These are phyloP conservation scores for Pluteus cervinus DNA, from an alignment of 768 basidiomycete species.

Conservation along the genomic window DNA sequence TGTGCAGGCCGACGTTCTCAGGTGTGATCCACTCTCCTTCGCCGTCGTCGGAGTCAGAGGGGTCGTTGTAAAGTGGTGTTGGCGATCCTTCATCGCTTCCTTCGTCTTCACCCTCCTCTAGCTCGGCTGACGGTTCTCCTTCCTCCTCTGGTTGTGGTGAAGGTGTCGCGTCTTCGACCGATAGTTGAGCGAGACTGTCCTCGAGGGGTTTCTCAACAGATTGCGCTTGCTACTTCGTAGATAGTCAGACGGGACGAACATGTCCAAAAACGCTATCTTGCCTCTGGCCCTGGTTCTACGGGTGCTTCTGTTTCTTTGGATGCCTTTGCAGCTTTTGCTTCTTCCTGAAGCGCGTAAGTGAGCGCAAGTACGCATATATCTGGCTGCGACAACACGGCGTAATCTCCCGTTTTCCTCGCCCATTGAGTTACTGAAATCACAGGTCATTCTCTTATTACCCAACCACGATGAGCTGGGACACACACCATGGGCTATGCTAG, in stretches of 20 bases:
- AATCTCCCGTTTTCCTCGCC: conserved; percentile 96
- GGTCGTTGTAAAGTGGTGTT: conserved; percentile 62
- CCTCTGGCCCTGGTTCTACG: conserved; percentile 6
- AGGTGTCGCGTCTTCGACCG: too few species aligned
- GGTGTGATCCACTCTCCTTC: conserved; percentile 98
- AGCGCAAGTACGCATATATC: conserved; percentile 91
- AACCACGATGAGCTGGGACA: conserved; percentile 1
- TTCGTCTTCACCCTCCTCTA: background rate
- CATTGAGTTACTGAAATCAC: conserved; percentile 69
- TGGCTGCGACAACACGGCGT: conserved; percentile 82
- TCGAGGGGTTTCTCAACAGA: too few species aligned
- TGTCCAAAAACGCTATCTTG: too few species aligned
- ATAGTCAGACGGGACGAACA: too few species aligned
- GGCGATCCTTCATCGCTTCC: conserved; percentile 7
- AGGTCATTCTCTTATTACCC: background rate
- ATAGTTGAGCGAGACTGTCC: background rate
- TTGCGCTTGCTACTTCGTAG: too few species aligned
- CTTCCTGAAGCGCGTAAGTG: conserved; percentile 70
- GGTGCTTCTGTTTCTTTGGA: background rate
- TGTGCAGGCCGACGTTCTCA: conserved; percentile 76
- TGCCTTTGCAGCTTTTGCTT: conserved; percentile 32
- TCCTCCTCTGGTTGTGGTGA: background rate
- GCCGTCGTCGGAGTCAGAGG: conserved; percentile 72
- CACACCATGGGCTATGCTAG: conserved; percentile 61
- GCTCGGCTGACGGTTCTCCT: too few species aligned